A percentile compares a stretch with the other conserved stretches of the same genome.
Evolutionary conservation across 2,329 filamentous ascomycete genomes (phyloP).

Genomic region (Fusarium tjaetaba): DNA sequence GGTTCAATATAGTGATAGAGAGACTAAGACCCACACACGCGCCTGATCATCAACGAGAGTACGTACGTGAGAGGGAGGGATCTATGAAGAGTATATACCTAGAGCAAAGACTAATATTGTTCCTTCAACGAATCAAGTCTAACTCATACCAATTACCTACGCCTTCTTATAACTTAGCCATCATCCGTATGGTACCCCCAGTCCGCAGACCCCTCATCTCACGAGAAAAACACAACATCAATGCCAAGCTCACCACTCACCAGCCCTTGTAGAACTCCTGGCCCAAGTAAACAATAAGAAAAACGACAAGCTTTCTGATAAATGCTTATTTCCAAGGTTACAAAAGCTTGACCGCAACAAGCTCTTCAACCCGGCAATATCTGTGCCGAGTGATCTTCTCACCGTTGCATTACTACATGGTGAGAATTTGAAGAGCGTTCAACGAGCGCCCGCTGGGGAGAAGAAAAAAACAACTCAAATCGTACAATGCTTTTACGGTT

Average conservation of each 20-base stretch:
- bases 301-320: conserved; percentile 18
- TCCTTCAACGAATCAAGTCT: neutral
- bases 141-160: neutral
- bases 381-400: conserved; percentile 1
- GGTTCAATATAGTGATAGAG: too few relatives aligned
- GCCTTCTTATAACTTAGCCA: neutral
- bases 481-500: neutral
- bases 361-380: conserved; percentile 6
- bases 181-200: neutral
- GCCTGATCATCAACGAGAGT: neutral
- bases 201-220: neutral
- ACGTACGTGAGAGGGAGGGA: neutral
- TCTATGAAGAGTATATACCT: neutral
- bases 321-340: conserved; percentile 9
- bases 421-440: neutral
- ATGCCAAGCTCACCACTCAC: conserved; percentile 12
- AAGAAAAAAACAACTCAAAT: neutral
- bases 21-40: neutral
- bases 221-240: neutral
- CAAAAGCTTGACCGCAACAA: conserved; percentile 30
- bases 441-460: neutral
- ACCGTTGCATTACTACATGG: conserved; percentile 9
- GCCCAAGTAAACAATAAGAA: neutral
- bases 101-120: neutral
- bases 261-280: neutral